phyloP scores from a whole-genome alignment of 164 flowering plant species.

The Amborella trichopoda region DNA sequence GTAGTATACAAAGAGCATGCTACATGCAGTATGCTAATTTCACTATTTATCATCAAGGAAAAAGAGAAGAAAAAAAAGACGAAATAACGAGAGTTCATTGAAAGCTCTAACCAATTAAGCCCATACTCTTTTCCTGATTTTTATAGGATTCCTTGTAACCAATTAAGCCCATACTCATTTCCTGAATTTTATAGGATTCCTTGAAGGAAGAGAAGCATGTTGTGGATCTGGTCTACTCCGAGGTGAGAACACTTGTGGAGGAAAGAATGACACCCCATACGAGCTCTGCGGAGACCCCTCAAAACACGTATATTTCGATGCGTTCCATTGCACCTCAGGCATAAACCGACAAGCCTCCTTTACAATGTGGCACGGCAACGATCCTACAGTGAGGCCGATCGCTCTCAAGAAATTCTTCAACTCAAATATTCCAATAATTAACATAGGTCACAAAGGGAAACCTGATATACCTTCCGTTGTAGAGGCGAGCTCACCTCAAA shows the following conservation, averaged over 20 bases:
- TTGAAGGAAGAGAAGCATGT: background rate
- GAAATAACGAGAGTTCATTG: background rate
- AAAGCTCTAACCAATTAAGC: background rate
- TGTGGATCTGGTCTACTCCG: background rate
- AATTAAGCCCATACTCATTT: background rate
- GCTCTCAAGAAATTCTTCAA: background rate
- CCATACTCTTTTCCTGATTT: background rate
- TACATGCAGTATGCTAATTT: too few relatives aligned
- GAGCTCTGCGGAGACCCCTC: background rate
- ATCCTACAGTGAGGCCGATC: background rate
- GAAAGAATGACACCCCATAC: background rate
- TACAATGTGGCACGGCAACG: background rate
- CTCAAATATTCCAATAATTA: too few relatives aligned
- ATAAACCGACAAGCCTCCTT: background rate
- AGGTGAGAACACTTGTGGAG: background rate
- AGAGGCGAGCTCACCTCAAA: too few relatives aligned
- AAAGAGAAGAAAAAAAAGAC: background rate
- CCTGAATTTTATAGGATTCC: background rate
- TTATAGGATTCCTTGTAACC: background rate
- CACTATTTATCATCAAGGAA: background rate
- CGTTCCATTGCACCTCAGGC: background rate
- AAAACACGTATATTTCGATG: background rate
- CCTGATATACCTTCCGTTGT: too few relatives aligned
- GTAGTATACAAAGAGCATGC: too few relatives aligned
- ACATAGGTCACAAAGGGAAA: too few relatives aligned